Evolutionary conservation across 2,329 filamentous ascomycete genomes (phyloP).

Genomic region (Talaromyces piceae): DNA sequence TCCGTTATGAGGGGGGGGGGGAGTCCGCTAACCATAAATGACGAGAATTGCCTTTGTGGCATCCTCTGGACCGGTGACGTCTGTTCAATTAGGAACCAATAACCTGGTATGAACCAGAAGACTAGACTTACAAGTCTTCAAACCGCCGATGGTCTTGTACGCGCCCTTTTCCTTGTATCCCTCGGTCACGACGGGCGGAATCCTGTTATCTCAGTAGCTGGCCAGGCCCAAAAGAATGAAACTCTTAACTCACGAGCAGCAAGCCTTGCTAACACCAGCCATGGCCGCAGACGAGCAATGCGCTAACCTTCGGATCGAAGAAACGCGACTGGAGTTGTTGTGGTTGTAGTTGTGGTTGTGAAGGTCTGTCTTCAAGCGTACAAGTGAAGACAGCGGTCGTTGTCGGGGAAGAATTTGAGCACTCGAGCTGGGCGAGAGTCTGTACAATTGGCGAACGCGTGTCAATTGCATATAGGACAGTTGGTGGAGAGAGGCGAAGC

Average conservation of each 20-base stretch:
- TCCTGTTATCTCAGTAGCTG: constrained; percentile 19
- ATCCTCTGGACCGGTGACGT: constrained; percentile 49
- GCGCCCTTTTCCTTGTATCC: constrained; percentile 51
- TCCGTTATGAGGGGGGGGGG: not conserved
- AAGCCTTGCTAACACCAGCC: constrained; percentile 38
- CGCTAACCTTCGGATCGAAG: constrained; percentile 2
- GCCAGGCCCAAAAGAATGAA: constrained; percentile 1
- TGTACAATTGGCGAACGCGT: not conserved
- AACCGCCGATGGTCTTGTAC: constrained; percentile 51
- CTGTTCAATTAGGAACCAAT: constrained; percentile 21
- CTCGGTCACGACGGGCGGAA: constrained; percentile 35
- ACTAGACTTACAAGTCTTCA: constrained; percentile 49
- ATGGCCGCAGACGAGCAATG: constrained; percentile 23
- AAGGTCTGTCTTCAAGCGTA: not conserved
- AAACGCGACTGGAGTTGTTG: not conserved
- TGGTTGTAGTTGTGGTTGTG: not conserved
- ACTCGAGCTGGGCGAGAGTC: not conserved
- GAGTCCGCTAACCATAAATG: constrained; percentile 42
- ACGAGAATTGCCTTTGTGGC: constrained; percentile 52
- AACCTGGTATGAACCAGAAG: not conserved
- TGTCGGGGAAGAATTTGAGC: not conserved
- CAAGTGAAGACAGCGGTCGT: not conserved
- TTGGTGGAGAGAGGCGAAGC: not conserved
- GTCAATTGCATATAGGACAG: not conserved
- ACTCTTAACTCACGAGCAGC: constrained; percentile 30